Evolutionary conservation across 2,329 filamentous ascomycete species (phyloP), one percentile per base, ranked within the genome.

Genomic region (Trichoderma atroviride): DNA sequence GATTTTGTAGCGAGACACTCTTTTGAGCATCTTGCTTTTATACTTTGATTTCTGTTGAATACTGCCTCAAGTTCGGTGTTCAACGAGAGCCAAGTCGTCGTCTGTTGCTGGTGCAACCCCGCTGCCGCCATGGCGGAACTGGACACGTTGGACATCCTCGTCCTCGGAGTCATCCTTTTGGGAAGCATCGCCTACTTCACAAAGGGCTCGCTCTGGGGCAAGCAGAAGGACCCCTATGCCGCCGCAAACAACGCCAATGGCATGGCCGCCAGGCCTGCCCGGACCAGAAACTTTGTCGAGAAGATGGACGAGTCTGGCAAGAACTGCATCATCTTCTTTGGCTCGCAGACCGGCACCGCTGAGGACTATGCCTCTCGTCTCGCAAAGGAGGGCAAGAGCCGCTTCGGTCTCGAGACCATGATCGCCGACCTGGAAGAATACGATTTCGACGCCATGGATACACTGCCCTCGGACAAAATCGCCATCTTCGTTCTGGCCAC

Each of bases 321-420:
- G 85, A 98, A 99, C 84, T 97, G 95, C 81, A 91, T 99, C 73
- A 91, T 99, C 76, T 97, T 99, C 85, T 99, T 97, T 79, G 96
- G 96, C 74, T 99, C 96, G 37, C 96, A 99, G 83, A 99, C 96
- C 24, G 96, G 96, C 76, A 99, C 96, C 52, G 96, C 96, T 61
- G 96, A 99, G 83, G 96, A 99, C 81, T 99, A 99, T 78, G 96
- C 96, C 73, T 97, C 95, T 14, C 89, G 96, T 75, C 85, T 99
- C 75, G 94, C 96, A 74, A 99, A 99, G 86, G 96, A 99, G 82
- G 96, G 96, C 77, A 95, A 95, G 81, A 97, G 95, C 76, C 89
- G 96, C 72, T 99, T 97, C 79, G 96, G 96, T 47, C 87, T 99
- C 72, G 96, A 97, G 83, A 97, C 95, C 72, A 98, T 99, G 94